These are phyloP conservation scores for Lactarius tabidus DNA, from an alignment of 768 basidiomycete species.

Conservation along the genomic window DNA sequence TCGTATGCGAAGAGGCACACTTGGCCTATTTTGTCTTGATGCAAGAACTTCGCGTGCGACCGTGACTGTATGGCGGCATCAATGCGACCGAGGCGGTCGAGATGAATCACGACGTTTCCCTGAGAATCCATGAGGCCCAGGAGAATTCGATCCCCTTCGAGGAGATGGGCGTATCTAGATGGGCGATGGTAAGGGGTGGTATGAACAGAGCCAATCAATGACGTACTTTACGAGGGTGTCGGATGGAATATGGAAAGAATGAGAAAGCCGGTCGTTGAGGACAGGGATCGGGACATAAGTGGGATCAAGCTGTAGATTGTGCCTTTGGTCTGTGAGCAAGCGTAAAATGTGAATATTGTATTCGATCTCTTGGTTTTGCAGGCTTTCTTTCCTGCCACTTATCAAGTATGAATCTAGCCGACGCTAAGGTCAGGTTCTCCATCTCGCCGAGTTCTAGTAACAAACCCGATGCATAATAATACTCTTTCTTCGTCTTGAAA, in stretches of 20 bases:
- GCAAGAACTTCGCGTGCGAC: slow-evolving; percentile 29
- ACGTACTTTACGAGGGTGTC: slow-evolving; percentile 11
- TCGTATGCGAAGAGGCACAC: slow-evolving; percentile 48
- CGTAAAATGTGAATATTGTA: slow-evolving; percentile 9
- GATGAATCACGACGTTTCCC: slow-evolving; percentile 14
- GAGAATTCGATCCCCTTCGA: slow-evolving; percentile 19
- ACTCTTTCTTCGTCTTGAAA: slow-evolving; percentile 10
- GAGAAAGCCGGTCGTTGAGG: slow-evolving; percentile 8
- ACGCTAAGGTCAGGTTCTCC: neutral
- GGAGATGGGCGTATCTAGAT: slow-evolving; percentile 19
- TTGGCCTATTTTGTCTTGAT: slow-evolving; percentile 45
- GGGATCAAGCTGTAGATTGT: slow-evolving; percentile 22
- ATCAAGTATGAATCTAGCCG: slow-evolving; percentile 13
- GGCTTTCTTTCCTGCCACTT: slow-evolving; percentile 7
- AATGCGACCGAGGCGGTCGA: slow-evolving; percentile 11
- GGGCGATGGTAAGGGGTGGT: neutral
- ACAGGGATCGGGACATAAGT: slow-evolving; percentile 16
- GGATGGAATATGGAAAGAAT: slow-evolving; percentile 12
- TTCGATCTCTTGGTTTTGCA: slow-evolving; percentile 18
- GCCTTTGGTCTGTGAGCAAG: slow-evolving; percentile 11
- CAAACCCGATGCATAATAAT: slow-evolving; percentile 4
- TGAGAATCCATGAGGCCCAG: slow-evolving; percentile 9
- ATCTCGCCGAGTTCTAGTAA: neutral
- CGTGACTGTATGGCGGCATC: slow-evolving; percentile 4
- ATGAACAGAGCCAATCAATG: too few relatives aligned